Evolutionary conservation across 441 rosid species (phyloP), one percentile per base, ranked within the genome.

Genomic region (Adansonia madagascariensis): DNA sequence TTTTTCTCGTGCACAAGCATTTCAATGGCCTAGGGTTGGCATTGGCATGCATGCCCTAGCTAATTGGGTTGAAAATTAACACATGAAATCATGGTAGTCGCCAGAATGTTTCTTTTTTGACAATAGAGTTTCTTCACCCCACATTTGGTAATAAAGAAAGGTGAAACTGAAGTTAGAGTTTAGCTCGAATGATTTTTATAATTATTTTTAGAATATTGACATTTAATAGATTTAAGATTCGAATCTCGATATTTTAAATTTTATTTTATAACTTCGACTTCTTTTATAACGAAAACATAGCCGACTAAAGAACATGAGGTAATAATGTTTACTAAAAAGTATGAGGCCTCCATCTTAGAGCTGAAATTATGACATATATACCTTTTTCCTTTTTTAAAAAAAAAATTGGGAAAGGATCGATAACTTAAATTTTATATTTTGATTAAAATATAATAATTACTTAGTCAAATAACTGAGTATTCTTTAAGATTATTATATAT

Each of bases 1-100:
- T 27, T 27, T 27, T 27, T 59, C 1, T 10, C 20, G 31, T 59
- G 66, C 43, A 61, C 41, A n/a, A 27, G 43, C 66, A 61, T 61
- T 27, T 61, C 66, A 27, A 61, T 12, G 66, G 44, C 44, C 18
- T 62, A 62, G 43, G 4, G 4, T 3, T 2, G 39, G 11, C 14
- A 8, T 44, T 27, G 12, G 12, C 20, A 2, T 67, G 46, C 35
- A 27, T 27, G 31, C 31, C 31, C 50, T 47, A 12, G 9, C 55
- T 62, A 47, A 1, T 41, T 12, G 3, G 15, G 59, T 8, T 8
- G 43, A 39, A 12, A 14, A 44, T 44, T 43, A 43, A 60, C 62
- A 1, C 71, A 56, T 12, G 55, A 74, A 73, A 73, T 56, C 49
- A 79, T 44, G 81, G 81, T 47, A 78, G 80, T 77, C 77, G 52